These are phyloP conservation scores for Coemansia sp. DNA, from an alignment of 192 early-diverging fungal species.

Conservation along the genomic window DNA sequence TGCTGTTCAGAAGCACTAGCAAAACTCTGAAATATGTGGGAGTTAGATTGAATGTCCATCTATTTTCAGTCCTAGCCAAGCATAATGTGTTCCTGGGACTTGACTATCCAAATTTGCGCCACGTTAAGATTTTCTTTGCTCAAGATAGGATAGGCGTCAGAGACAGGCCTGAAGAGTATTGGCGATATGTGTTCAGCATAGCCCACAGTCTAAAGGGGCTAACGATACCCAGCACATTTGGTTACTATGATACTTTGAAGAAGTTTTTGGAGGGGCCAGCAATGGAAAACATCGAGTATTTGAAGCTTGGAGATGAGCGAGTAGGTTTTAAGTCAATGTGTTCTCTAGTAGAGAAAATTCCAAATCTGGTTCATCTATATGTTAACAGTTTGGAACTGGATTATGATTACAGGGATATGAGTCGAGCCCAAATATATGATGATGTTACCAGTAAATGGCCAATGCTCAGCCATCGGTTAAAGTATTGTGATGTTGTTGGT, in stretches of 20 bases:
- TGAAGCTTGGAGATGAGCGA: background rate
- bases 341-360: conserved; percentile 1
- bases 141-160: background rate
- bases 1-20: background rate
- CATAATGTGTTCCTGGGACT: background rate
- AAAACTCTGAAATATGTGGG: background rate
- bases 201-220: background rate
- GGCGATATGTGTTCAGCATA: background rate
- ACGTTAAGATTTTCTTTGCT: background rate
- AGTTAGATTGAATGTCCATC: background rate
- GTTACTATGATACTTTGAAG: no score
- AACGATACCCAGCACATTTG: background rate
- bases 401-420: background rate
- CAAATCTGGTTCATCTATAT: background rate
- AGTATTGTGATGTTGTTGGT: background rate
- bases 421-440: background rate
- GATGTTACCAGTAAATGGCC: background rate
- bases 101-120: background rate
- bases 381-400: background rate
- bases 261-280: background rate
- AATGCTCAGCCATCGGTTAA: background rate
- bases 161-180: background rate
- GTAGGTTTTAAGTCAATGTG: background rate
- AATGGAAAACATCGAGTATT: background rate
- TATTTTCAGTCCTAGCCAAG: background rate